Base-by-base conservation (phyloP, 139 green algal genomes). In the Chlamydomonas asymmetrica region DNA sequence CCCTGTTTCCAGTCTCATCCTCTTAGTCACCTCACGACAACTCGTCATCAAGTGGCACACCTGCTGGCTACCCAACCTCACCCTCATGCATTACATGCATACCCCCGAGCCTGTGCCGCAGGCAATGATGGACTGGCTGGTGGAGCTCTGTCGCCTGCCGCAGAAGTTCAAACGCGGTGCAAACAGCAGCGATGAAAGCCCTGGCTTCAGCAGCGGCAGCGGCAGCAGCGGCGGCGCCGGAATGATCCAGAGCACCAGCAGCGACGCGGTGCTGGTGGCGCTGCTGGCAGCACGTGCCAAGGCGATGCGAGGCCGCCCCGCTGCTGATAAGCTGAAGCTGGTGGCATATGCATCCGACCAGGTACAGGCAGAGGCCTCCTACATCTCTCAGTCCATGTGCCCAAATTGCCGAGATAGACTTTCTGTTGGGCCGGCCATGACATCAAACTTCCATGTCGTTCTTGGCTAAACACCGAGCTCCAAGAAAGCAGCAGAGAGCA, bases 81-180 rank as follows among this genome's bases (percentile, higher is more conserved):
- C 23, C 10, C 62, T 10, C n/a, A n/a, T 10, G 9, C 9, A 68
- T 45, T 43, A 23, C 31, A 64, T 68, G 62, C 9, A 45, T 45
- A 45, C n/a, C n/a, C n/a, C n/a, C n/a, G n/a, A n/a, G n/a, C n/a
- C n/a, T 45, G 49, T 25, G 23, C 2, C 60, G 22, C 87, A 90
- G 83, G 75, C 90, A 4, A 85, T 89, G 70, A 82, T 97, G 74
- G 91, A 96, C 80, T 96, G 91, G 91, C 66, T 97, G 41, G 92
- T 49, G 25, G 71, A 89, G 74, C 83, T 93, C 27, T 80, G 93
- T 50, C 73, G 73, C 32, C 81, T 97, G 29, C 91, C 91, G 0
- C n/a, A n/a, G n/a, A n/a, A n/a, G n/a, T n/a, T n/a, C n/a, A n/a
- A n/a, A n/a, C n/a, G n/a, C n/a, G n/a, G n/a, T n/a, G n/a, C n/a